Percentiles rank a stretch among this genome's conserved stretches.
Evolutionary conservation across 73 alveolate species (phyloP).

Genomic region (Breviolum minutum): DNA sequence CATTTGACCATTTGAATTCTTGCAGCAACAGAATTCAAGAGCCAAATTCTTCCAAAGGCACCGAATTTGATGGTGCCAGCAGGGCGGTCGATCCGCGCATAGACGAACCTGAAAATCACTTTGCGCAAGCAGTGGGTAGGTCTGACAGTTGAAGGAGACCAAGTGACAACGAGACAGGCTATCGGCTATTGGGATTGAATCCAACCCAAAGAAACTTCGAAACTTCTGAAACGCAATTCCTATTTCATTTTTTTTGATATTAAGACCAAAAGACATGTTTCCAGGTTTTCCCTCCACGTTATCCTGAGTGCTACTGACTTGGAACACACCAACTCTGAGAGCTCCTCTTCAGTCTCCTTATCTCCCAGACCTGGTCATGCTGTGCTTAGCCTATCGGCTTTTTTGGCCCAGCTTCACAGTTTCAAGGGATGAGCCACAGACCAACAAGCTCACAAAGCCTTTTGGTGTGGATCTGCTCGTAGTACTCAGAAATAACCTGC

Average conservation of each 20-base stretch:
- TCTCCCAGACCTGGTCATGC: conserved; percentile 88
- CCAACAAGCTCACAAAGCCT: conserved; percentile 90
- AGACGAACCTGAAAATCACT: conserved; percentile 30
- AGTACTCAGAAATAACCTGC: conserved; percentile 85
- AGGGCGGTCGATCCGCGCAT: conserved; percentile 93
- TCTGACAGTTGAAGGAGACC: background rate
- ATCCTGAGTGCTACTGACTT: conserved; percentile 23
- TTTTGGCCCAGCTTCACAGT: background rate
- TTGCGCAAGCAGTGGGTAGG: background rate
- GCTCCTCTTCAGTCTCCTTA: conserved; percentile 95
- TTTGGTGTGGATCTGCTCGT: conserved; percentile 95
- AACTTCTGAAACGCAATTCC: too few species aligned
- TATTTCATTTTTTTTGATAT: too few species aligned
- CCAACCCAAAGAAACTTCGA: too few species aligned
- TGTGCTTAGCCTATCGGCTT: background rate
- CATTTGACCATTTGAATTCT: too few species aligned
- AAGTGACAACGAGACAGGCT: background rate
- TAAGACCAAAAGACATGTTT: too few species aligned
- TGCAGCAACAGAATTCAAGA: background rate
- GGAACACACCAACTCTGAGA: conserved; percentile 88
- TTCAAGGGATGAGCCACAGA: background rate
- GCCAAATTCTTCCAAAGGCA: background rate
- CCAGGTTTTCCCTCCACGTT: too few species aligned
- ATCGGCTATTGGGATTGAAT: background rate
- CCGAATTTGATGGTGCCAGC: conserved; percentile 95